phyloP scores from a whole-genome alignment of 768 basidiomycete species.

The Calocybe cyanea region DNA sequence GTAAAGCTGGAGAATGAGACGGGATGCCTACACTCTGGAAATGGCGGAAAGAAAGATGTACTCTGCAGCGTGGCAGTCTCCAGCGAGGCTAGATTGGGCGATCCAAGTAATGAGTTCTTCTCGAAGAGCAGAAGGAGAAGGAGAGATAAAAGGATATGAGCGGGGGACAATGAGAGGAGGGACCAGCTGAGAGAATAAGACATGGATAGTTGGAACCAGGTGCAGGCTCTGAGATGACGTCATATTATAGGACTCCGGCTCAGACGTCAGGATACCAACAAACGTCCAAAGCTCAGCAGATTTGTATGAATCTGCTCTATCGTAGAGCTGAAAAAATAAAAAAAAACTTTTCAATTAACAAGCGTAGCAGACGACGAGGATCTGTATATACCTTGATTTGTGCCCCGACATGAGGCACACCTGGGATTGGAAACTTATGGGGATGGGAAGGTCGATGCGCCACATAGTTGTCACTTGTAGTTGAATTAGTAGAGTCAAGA shows the following conservation, averaged over 20 bases:
- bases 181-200: slow-evolving; percentile 49
- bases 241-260: too few relatives aligned
- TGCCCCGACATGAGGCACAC: slow-evolving; percentile 56
- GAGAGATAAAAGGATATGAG: slow-evolving; percentile 27
- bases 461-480: not conserved
- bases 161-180: slow-evolving; percentile 36
- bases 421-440: slow-evolving; percentile 65
- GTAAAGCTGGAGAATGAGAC: slow-evolving; percentile 4
- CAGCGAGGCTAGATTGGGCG: slow-evolving; percentile 62
- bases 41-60: slow-evolving; percentile 65
- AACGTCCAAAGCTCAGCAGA: slow-evolving; percentile 64
- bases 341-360: slow-evolving; percentile 1
- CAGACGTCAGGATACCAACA: slow-evolving; percentile 67
- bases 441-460: slow-evolving; percentile 22
- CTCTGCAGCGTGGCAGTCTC: slow-evolving; percentile 67
- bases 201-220: slow-evolving; percentile 69
- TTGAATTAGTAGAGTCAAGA: slow-evolving; percentile 2
- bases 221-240: too few relatives aligned
- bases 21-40: slow-evolving; percentile 57
- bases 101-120: slow-evolving; percentile 69
- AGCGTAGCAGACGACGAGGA: not conserved
- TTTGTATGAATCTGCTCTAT: slow-evolving; percentile 45
- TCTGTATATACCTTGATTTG: slow-evolving; percentile 59
- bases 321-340: slow-evolving; percentile 54
- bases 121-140: slow-evolving; percentile 29